Percentiles rank a stretch among this genome's conserved stretches.
phyloP scores from a whole-genome alignment of 2,329 filamentous ascomycete genomes.

The Rhinocladiella mackenziei region DNA sequence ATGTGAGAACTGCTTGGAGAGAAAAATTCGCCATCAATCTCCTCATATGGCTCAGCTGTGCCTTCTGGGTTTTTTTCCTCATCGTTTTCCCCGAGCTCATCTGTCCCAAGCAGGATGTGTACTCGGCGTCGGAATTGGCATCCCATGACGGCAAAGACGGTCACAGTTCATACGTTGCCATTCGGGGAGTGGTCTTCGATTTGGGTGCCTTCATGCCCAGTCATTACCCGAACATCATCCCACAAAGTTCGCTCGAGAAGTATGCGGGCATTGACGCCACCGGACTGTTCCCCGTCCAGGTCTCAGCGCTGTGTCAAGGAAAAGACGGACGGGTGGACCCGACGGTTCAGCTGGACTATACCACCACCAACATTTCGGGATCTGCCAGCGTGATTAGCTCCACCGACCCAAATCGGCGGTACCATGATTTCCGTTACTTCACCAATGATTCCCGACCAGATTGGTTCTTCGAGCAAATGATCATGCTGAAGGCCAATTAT shows the following conservation, averaged over 20 bases:
- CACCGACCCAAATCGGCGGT: constrained; percentile 69
- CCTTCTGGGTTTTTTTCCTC: constrained; percentile 79
- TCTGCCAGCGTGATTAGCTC: constrained; percentile 61
- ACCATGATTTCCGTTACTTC: constrained; percentile 88
- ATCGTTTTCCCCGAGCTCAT: constrained; percentile 81
- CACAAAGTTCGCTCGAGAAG: constrained; percentile 61
- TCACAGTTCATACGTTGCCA: constrained; percentile 64
- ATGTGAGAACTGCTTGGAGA: constrained; percentile 88
- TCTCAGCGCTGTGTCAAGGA: constrained; percentile 84
- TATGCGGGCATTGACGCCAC: constrained; percentile 90
- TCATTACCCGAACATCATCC: constrained; percentile 71
- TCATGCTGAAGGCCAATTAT: constrained; percentile 70
- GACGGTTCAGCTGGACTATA: constrained; percentile 80
- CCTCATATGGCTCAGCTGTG: constrained; percentile 87
- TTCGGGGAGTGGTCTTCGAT: constrained; percentile 87
- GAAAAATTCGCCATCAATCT: constrained; percentile 98
- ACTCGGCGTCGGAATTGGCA: constrained; percentile 70
- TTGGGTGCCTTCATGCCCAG: constrained; percentile 66
- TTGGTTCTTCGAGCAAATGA: constrained; percentile 90
- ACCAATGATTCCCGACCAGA: constrained; percentile 78
- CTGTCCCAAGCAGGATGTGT: constrained; percentile 88
- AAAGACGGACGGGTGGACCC: constrained; percentile 62
- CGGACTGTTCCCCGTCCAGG: constrained; percentile 84
- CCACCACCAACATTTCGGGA: constrained; percentile 68
- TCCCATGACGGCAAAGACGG: constrained; percentile 67